Conservation (phyloP, 1,284 basidiomycete species). For the Fistulinella cinereoalba region DNA sequence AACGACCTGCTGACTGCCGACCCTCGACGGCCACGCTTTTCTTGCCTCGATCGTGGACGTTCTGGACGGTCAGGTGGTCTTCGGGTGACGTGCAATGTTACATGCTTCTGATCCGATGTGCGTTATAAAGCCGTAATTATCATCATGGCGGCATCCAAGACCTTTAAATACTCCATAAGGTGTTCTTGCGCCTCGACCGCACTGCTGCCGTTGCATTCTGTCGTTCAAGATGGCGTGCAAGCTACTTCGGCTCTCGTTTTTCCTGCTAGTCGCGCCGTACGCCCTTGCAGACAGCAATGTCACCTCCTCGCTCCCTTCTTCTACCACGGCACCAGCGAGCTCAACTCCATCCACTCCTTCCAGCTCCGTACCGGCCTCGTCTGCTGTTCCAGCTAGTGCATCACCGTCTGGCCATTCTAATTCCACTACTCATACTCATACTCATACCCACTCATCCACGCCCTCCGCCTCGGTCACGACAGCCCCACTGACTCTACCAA, state of each 20-base stretch:
- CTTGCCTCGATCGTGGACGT: not conserved
- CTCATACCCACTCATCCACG: constrained; percentile 4
- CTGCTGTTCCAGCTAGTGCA: not conserved
- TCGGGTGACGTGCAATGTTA: not conserved
- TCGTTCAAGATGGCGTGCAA: constrained; percentile 15
- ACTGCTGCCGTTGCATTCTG: not conserved
- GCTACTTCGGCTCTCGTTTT: constrained; percentile 9
- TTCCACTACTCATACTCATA: constrained; percentile 3
- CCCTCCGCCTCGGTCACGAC: constrained; percentile 11
- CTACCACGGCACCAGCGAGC: constrained; percentile 1
- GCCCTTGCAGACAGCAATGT: constrained; percentile 5
- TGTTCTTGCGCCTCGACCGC: not conserved
- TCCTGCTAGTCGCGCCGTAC: constrained; percentile 17
- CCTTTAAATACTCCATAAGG: constrained; percentile 9
- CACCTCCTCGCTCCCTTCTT: not conserved
- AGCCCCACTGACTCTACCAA: constrained; percentile 25
- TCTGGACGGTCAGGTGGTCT: not conserved
- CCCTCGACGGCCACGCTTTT: not conserved
- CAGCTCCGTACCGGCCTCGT: not conserved
- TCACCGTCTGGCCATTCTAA: not conserved
- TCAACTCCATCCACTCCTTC: not conserved
- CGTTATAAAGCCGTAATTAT: not conserved
- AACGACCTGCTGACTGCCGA: constrained; percentile 3
- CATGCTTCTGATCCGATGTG: constrained; percentile 4
- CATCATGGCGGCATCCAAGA: not conserved